Base-by-base conservation (phyloP, 495 filamentous ascomycete genomes). In the Alectoria sarmentosa region DNA sequence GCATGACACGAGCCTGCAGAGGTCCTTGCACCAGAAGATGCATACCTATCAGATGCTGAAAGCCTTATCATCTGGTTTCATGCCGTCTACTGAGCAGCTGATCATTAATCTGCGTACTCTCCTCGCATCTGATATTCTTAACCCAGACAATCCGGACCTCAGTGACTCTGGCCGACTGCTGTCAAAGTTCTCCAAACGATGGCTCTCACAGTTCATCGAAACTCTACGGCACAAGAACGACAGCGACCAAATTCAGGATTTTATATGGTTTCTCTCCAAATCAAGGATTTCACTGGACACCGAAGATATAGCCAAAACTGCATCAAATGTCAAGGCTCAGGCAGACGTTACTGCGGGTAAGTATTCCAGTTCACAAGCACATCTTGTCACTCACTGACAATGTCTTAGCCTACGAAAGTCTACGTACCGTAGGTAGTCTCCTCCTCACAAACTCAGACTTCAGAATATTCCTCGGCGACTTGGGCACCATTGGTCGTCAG, bases 401-500 rank as follows among this genome's bases (percentile, higher is more conserved):
- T 66, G 30, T 17, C 30, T 17, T 67, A 92, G 92, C 88, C 9
- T 95, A 91, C 73, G 80, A 87, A 69, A 96, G 92, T 70, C 75
- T 96, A 49, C 88, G 86, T 58, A 96, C 90, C 0, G 86, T 98
- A 11, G 89, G 90, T 14, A 87, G 84, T 58, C 80, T 98, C 10
- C 83, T 96, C 1, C 76, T 98, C 30, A 91, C 88, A 21, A 98
- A 98, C 72, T 84, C 88, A 4, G 92, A 96, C 69, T 96, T 98
- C 73, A 85, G 92, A 26, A 76, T 90, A 21, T 92, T 98, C 69
- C 81, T 96, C 36, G 82, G 86, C n/a, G 93, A 98, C 69, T 74
- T 96, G 37, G 85, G 85, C 48, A 83, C 86, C 0, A 82, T 98
- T 63, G 88, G 86, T 15, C 84, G 90, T 13, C 89, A 96, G 72